A percentile compares a stretch with the other conserved stretches of the same genome.
These are phyloP conservation scores for Penicillium arizonense DNA, from an alignment of 495 filamentous ascomycete species.

Conservation along the genomic window DNA sequence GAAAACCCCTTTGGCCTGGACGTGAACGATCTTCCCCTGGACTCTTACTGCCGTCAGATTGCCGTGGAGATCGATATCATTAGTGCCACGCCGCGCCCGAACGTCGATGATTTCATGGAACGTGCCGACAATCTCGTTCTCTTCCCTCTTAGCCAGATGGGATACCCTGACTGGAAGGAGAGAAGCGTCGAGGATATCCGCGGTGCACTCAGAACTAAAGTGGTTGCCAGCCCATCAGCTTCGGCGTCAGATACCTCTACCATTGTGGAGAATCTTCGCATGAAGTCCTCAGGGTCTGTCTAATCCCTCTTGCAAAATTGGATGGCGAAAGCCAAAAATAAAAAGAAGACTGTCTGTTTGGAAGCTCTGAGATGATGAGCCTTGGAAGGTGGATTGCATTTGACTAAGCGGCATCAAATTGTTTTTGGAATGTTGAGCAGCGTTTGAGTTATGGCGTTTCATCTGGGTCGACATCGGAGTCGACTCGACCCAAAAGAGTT, in stretches of 20 bases:
- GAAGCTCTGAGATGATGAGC: background rate
- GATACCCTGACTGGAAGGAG: slow-evolving; percentile 59
- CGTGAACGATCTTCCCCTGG: slow-evolving; percentile 82
- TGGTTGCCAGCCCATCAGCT: slow-evolving; percentile 24
- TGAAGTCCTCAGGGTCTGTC: slow-evolving; percentile 24
- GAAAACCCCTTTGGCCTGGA: slow-evolving; percentile 88
- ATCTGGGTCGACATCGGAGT: slow-evolving; percentile 10
- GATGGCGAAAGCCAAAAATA: background rate
- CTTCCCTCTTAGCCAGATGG: slow-evolving; percentile 61
- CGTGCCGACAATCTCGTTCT: slow-evolving; percentile 62
- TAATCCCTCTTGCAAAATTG: background rate
- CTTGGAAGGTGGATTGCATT: slow-evolving; percentile 7
- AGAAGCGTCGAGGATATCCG: slow-evolving; percentile 61
- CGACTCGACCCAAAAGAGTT: slow-evolving; percentile 3
- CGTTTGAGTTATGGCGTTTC: slow-evolving; percentile 33
- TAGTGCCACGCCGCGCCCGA: slow-evolving; percentile 54
- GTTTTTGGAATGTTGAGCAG: slow-evolving; percentile 18
- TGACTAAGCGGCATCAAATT: slow-evolving; percentile 17
- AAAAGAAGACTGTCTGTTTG: background rate
- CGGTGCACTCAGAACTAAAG: slow-evolving; percentile 48
- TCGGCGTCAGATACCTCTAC: slow-evolving; percentile 28
- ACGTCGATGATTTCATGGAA: slow-evolving; percentile 55
- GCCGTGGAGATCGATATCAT: slow-evolving; percentile 73
- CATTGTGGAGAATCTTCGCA: slow-evolving; percentile 10
- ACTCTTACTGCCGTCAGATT: slow-evolving; percentile 72